phyloP scores from a whole-genome alignment of 2,329 filamentous ascomycete species.

The Zasmidium cellare region DNA sequence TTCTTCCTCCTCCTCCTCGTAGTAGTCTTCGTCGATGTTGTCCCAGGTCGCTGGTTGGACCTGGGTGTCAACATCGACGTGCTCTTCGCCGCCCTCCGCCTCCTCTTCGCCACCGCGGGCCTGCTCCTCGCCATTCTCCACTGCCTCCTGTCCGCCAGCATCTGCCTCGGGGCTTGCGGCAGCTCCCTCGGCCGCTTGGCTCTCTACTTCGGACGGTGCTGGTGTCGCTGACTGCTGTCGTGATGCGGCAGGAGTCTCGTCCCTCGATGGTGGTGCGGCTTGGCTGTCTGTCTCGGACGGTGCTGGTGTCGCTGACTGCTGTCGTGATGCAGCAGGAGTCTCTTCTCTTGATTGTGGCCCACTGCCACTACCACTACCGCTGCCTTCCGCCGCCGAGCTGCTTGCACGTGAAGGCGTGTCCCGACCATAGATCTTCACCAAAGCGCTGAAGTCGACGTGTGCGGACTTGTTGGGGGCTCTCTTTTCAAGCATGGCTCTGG shows the following conservation, averaged over 20 bases:
- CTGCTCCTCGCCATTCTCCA: slow-evolving; percentile 54
- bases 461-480: slow-evolving; percentile 42
- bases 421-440: slow-evolving; percentile 42
- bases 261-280: no score
- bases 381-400: slow-evolving; percentile 15
- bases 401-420: slow-evolving; percentile 18
- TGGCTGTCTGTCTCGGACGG: neutral
- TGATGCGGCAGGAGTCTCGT: slow-evolving; percentile 1
- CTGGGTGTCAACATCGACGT: slow-evolving; percentile 63
- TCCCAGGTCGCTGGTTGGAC: slow-evolving; percentile 43
- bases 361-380: neutral
- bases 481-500: slow-evolving; percentile 48
- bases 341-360: slow-evolving; percentile 9
- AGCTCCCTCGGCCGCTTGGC: neutral
- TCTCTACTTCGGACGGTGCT: neutral
- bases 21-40: slow-evolving; percentile 48
- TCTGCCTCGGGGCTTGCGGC: slow-evolving; percentile 1
- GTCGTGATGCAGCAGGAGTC: neutral
- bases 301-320: slow-evolving; percentile 1
- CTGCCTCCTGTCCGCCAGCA: neutral
- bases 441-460: slow-evolving; percentile 48
- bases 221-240: slow-evolving; percentile 1
- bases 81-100: slow-evolving; percentile 51
- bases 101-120: slow-evolving; percentile 11
- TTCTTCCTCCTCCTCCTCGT: slow-evolving; percentile 49